Evolutionary conservation across 345 rosid genomes (phyloP), one percentile per base, ranked within the genome.

Genomic region (Pugionium cornutum): DNA sequence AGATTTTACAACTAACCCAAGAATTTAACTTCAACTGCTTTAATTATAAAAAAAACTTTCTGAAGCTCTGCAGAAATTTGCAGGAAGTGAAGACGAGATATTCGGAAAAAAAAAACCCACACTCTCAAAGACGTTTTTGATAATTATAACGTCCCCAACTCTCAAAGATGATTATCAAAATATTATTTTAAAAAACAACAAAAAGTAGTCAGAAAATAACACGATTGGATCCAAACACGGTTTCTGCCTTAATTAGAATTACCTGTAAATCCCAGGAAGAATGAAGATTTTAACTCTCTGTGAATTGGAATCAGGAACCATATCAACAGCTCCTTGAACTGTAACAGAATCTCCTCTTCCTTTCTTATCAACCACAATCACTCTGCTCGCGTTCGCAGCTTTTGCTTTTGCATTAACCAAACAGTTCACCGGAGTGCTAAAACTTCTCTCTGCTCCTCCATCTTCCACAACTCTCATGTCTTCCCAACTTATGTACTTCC

Each of bases 251-350:
- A 51, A 37, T 27, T 4, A 54, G n/a, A 63, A 32, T 37, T 49
- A 91, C 97, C 94, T 89, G 96, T 92, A 92, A 70, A 82, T 77
- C 34, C 98, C 97, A 7, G 96, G 92, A 56, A 74, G 87, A 66
- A 92, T 78, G 73, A 69, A 77, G 66, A 92, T 88, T 79, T 92
- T 89, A 37, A 88, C 81, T 78, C 98, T 86, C 3, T 74, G 65
- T 1, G 80, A 72, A 78, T 92, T 92, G 62, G 69, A 52, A 30
- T 76, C 61, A 0, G 92, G 87, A 18, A 92, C 94, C 88, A 89
- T 64, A 67, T 92, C 81, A n/a, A 92, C 68, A 4, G 96, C 98
- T 48, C 90, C 97, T 79, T 92, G 98, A 79, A 92, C 86, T 0
- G 97, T 84, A 41, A 73, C 45, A 44, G 96, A 86, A 76, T 89